phyloP scores from a whole-genome alignment of 306 rosid genomes.

The Hippophae rhamnoides region DNA sequence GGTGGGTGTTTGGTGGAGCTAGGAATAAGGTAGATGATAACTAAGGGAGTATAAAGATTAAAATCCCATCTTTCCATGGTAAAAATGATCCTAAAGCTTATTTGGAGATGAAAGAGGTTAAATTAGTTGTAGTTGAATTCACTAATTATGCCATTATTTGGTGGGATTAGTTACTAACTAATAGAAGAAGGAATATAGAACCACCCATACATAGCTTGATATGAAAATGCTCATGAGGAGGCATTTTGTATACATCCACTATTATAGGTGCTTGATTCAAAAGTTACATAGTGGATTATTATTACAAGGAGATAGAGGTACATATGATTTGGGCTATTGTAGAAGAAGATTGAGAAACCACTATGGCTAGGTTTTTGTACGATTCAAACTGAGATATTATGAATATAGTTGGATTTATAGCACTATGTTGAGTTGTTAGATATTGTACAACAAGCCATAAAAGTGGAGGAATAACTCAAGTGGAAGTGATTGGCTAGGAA shows the following conservation, averaged over 20 bases:
- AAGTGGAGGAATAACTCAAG: not conserved
- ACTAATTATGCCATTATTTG: not conserved
- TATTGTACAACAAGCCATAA: not conserved
- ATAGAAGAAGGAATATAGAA: too few relatives aligned
- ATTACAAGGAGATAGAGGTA: not conserved
- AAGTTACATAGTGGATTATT: not conserved
- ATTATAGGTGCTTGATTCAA: too few relatives aligned
- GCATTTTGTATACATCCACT: too few relatives aligned
- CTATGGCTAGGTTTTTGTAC: not conserved
- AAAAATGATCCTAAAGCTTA: not conserved
- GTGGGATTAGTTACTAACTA: not conserved
- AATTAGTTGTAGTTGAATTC: too few relatives aligned
- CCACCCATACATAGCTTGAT: too few relatives aligned
- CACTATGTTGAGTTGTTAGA: not conserved
- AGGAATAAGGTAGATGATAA: not conserved
- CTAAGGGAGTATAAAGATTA: not conserved
- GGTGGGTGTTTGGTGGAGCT: not conserved
- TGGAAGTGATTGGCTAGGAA: not conserved
- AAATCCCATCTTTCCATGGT: constrained; percentile 4
- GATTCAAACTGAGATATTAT: too few relatives aligned
- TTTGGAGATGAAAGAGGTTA: too few relatives aligned
- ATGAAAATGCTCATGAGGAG: too few relatives aligned
- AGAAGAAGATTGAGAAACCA: not conserved
- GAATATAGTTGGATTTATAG: too few relatives aligned
- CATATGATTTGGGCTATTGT: not conserved